Conservation (phyloP, 2,329 filamentous ascomycete genomes). For the Seiridium unicorne region DNA sequence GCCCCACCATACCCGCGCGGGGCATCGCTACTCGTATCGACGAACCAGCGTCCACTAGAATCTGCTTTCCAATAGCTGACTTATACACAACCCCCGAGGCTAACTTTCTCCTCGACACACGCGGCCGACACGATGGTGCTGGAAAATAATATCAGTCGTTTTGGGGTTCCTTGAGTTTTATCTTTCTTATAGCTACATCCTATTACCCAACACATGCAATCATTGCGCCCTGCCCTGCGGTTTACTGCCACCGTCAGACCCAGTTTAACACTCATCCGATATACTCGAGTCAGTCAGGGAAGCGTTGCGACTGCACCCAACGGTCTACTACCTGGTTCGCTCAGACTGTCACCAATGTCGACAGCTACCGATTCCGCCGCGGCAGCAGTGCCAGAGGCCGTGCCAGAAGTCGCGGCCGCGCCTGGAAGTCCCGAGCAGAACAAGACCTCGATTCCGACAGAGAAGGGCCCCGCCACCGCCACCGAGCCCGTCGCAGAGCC, state of each 20-base stretch:
- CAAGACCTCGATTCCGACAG: no score
- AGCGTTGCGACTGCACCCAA: no score
- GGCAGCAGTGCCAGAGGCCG: no score
- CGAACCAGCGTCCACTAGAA: neutral
- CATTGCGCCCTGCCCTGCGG: neutral
- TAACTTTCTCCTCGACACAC: neutral
- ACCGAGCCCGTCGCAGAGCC: conserved; percentile 18
- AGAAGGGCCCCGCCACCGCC: no score
- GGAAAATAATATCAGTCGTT: neutral
- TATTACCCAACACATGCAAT: neutral
- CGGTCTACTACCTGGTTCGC: no score
- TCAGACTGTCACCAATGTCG: no score
- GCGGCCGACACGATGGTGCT: neutral
- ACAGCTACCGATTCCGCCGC: no score
- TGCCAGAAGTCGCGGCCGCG: no score
- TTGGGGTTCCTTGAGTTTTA: neutral
- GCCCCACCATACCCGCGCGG: neutral
- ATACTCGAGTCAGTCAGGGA: no score
- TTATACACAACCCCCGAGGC: conserved; percentile 1
- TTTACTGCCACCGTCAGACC: neutral
- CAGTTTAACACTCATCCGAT: no score
- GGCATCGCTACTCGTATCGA: neutral
- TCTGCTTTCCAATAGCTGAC: conserved; percentile 16
- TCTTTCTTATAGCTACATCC: neutral
- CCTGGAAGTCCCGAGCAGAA: no score